Percentiles rank a stretch among this genome's conserved stretches.
Evolutionary conservation across 164 flowering plant species (phyloP).

Genomic region (Cinnamomum micranthum): DNA sequence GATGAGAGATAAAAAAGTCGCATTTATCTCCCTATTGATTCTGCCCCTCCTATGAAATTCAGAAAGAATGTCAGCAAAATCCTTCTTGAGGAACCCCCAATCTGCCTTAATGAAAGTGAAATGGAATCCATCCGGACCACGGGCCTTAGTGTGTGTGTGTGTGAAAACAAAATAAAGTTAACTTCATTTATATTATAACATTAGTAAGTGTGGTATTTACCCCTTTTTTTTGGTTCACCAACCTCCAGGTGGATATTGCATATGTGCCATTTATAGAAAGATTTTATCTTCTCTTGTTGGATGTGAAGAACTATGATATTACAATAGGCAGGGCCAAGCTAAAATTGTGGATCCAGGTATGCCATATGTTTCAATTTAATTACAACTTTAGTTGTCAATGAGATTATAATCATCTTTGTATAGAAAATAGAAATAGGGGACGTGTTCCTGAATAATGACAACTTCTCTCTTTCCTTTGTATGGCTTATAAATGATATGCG

Average conservation of each 20-base stretch:
- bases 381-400: background rate
- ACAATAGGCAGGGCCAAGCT: slow-evolving; percentile 64
- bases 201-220: too few relatives aligned
- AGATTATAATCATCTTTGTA: background rate
- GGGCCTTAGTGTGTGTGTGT: too few relatives aligned
- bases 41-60: too few relatives aligned
- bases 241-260: slow-evolving; percentile 73
- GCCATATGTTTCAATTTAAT: background rate
- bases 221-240: background rate
- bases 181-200: too few relatives aligned
- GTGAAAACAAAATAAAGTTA: too few relatives aligned
- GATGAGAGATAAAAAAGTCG: too few relatives aligned
- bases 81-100: too few relatives aligned
- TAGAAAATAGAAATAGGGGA: background rate
- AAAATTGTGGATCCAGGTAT: slow-evolving; percentile 72
- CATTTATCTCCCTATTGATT: too few relatives aligned
- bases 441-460: too few relatives aligned
- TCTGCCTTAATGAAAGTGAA: too few relatives aligned
- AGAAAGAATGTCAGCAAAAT: too few relatives aligned
- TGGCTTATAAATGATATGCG: background rate
- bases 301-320: slow-evolving; percentile 57
- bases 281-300: slow-evolving; percentile 46
- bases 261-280: slow-evolving; percentile 82
- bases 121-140: too few relatives aligned
- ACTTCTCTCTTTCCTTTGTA: background rate